Base-by-base conservation (phyloP, 306 rosid species). In the Ochetophila trinervis region DNA sequence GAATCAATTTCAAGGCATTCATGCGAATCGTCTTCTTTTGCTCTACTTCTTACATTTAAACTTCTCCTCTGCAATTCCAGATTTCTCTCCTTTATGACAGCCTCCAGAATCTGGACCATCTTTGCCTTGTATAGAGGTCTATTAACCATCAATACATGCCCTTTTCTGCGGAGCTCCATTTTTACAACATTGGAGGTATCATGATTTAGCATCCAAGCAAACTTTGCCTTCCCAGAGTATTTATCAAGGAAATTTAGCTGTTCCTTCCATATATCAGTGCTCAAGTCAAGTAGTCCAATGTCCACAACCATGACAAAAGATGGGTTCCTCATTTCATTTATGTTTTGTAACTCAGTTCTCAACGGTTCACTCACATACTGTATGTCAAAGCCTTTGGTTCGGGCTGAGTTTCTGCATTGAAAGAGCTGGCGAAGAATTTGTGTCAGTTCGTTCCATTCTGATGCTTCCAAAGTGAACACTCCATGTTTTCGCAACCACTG, bases 231-330 rank as follows among this genome's bases (percentile, higher is more conserved):
- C 54, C 84, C 90, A 4, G 81, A 84, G 77, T 86, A 90, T 69
- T 71, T 86, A 50, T 86, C 86, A 42, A 94, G 95, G 77, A 94
- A 88, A 78, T 83, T 84, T 44, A 94, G 86, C 56, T 94, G 99
- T 67, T 94, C 97, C 69, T 88, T 94, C 99, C 99, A 94, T 68
- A 94, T 94, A 60, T 88, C 96, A 22, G 99, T 94, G 96, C 96
- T 90, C 82, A 94, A 81, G 82, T 94, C 91, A 53, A 94, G 97
- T 56, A 94, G 73, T 35, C 90, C 91, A 27, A 94, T 79, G 77
- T 94, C 99, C 7, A 91, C 86, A 77, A 88, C 83, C 64, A 88
- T 86, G 70, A 94, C 57, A 53, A 90, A 88, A 60, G 45, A 35
- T 15, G 88, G 91, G 50, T 83, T 88, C 72, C 70, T 80, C 87